phyloP scores from a whole-genome alignment of 2,329 filamentous ascomycete species.

The Monosporascus sp. region DNA sequence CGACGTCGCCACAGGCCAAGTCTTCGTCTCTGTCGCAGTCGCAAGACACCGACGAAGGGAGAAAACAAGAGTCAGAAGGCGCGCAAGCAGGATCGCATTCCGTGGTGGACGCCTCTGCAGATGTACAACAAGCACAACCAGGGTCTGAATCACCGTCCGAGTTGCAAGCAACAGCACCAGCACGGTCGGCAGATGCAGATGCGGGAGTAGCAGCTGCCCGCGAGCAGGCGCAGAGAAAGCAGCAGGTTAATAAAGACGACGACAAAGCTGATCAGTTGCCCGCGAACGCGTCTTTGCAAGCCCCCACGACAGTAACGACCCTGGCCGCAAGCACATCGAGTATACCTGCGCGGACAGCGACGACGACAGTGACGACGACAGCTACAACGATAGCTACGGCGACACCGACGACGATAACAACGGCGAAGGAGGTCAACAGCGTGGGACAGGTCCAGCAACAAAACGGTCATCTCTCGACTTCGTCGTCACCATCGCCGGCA shows the following conservation, averaged over 20 bases:
- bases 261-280: constrained; percentile 5
- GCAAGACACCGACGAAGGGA: constrained; percentile 19
- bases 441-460: not conserved
- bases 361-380: not conserved
- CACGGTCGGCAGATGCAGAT: constrained; percentile 19
- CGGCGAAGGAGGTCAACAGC: not conserved
- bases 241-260: constrained; percentile 10
- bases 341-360: not conserved
- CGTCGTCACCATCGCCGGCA: constrained; percentile 9
- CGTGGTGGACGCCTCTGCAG: constrained; percentile 13
- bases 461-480: constrained; percentile 4
- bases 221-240: constrained; percentile 21
- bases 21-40: constrained; percentile 15
- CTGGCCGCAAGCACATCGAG: not conserved
- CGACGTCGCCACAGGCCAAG: constrained; percentile 5
- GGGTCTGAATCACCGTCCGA: constrained; percentile 12
- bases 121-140: constrained; percentile 15
- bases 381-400: not conserved
- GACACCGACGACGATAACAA: not conserved
- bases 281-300: not conserved
- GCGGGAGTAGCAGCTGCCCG: constrained; percentile 16
- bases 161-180: constrained; percentile 10
- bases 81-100: constrained; percentile 16
- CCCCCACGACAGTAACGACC: not conserved
- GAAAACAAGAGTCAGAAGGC: constrained; percentile 20